These are phyloP conservation scores for Tuber brumale DNA, from an alignment of 495 filamentous ascomycete genomes.

Conservation along the genomic window DNA sequence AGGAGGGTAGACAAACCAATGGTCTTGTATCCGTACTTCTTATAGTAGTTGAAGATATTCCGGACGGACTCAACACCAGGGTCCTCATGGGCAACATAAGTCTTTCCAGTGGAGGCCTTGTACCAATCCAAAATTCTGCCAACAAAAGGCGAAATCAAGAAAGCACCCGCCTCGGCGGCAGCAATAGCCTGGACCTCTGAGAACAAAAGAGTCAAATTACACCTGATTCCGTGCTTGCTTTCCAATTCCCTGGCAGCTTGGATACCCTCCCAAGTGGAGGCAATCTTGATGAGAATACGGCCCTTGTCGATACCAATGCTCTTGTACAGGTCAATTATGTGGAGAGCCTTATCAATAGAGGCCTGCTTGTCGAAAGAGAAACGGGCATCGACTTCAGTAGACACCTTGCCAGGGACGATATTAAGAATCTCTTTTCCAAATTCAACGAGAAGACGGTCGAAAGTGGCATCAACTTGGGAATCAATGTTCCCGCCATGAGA, in stretches of 20 bases:
- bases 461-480: constrained; percentile 70
- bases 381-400: constrained; percentile 93
- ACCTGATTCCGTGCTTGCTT: constrained; percentile 87
- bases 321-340: constrained; percentile 98
- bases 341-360: constrained; percentile 90
- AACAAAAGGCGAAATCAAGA: constrained; percentile 98
- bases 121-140: constrained; percentile 99
- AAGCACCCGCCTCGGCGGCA: constrained; percentile 91
- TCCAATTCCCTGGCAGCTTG: constrained; percentile 93
- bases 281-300: constrained; percentile 85
- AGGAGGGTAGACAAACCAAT: constrained; percentile 21
- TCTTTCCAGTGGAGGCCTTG: constrained; percentile 92
- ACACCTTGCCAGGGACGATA: constrained; percentile 96
- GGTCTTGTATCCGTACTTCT: constrained; percentile 98
- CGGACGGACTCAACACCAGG: constrained; percentile 95
- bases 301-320: constrained; percentile 83
- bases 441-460: constrained; percentile 91
- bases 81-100: constrained; percentile 81
- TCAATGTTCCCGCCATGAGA: constrained; percentile 57
- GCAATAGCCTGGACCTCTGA: constrained; percentile 91
- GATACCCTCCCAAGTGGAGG: constrained; percentile 93
- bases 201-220: constrained; percentile 99
- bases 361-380: constrained; percentile 93
- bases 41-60: constrained; percentile 99
- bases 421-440: constrained; percentile 96